Evolutionary conservation across 345 rosid genomes (phyloP).

Genomic region (Citrus sp.): DNA sequence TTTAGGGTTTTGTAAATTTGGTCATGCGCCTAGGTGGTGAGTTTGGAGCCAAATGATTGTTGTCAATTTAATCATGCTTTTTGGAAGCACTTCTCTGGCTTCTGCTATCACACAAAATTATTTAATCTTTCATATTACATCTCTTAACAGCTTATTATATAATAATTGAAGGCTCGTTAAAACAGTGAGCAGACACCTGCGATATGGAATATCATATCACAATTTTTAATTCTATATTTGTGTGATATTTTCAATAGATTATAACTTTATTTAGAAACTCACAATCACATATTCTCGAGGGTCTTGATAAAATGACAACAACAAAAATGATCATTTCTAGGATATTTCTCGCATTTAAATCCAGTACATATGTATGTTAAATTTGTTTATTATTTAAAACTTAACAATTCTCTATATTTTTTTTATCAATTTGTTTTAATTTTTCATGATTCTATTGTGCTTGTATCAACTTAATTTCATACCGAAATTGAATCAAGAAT

Average conservation of each 20-base stretch:
- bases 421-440: too few relatives aligned
- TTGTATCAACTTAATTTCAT: too few relatives aligned
- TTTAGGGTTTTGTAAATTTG: background rate
- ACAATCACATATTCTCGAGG: background rate
- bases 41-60: background rate
- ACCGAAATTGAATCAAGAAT: too few relatives aligned
- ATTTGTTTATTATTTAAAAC: too few relatives aligned
- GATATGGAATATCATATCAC: background rate
- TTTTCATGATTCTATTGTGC: too few relatives aligned
- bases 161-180: background rate
- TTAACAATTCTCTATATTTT: too few relatives aligned
- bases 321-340: background rate
- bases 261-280: background rate
- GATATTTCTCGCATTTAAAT: too few relatives aligned
- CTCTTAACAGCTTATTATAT: background rate
- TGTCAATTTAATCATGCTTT: background rate
- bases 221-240: background rate
- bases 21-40: background rate
- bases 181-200: too few relatives aligned
- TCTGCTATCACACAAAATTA: background rate
- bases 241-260: background rate
- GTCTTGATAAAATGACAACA: background rate
- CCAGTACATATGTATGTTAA: too few relatives aligned
- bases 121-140: background rate
- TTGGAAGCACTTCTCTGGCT: background rate